Base-by-base conservation (phyloP, 148 eudicot species). In the Nyssa sinensis region DNA sequence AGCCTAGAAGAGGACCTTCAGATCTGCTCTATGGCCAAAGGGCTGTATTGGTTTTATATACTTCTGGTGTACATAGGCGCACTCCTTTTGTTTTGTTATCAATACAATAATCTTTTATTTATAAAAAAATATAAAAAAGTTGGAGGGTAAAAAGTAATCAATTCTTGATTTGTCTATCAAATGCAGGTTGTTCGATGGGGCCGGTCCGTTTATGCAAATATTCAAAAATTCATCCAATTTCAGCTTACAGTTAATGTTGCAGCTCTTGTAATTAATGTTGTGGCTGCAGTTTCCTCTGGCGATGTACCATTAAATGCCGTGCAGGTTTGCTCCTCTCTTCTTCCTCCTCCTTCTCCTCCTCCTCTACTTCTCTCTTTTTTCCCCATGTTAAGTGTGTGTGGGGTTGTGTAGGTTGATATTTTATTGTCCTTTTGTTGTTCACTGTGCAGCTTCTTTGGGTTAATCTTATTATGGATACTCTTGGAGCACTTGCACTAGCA, bases 221-320 rank as follows among this genome's bases (percentile, higher is more conserved):
- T 89, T 33, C 93, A 91, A 84, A 91, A 89, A 80, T 91, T 91
- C 51, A 89, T 91, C 51, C 93, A 91, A 71, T 91, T 91, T 73
- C 96, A 91, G 80, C 91, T 91, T 49, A 91, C 96, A 27, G 93
- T 91, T 27, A 91, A 89, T 80, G 93, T 91, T 74, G 96, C 96
- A 62, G 96, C 93, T 57, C 89, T 91, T 39, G 25, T 89, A 16
- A 89, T 87, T 25, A 91, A 89, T 78, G 93, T 87, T 69, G 96
- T 86, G 71, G 93, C 93, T 60, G 91, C 93, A 53, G 79, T 91
- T 82, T 87, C 93, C 27, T 57, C 90, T 24, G 96, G 93, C 5
- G 84, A 87, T 74, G 93, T 91, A 70, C 93, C 96, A 9, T 80
- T 91, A 60, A 91, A 87, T 83, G 91, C 93, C 28, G 93, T 91